Conservation (phyloP, 495 filamentous ascomycete species). For the Penicillium alfredii region DNA sequence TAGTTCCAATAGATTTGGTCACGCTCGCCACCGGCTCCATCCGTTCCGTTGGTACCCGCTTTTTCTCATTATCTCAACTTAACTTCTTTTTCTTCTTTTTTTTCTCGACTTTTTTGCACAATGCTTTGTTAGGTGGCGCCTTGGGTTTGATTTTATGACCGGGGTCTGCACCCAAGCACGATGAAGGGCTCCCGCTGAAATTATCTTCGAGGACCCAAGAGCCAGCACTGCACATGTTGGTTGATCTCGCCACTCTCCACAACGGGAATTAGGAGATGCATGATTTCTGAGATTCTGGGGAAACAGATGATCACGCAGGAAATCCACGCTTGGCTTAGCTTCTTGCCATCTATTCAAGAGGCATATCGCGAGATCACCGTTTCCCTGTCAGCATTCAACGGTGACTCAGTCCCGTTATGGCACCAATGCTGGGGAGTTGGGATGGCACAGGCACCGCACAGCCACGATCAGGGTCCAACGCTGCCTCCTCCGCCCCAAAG, state of each 20-base stretch:
- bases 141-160: too few species aligned
- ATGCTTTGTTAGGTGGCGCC: conserved; percentile 19
- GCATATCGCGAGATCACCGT: too few species aligned
- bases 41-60: conserved; percentile 26
- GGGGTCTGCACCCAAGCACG: too few species aligned
- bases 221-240: background rate
- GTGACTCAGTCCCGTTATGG: conserved; percentile 21
- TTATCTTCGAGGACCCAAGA: too few species aligned
- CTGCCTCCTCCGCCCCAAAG: conserved; percentile 12
- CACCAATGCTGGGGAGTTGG: conserved; percentile 32
- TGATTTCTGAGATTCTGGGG: too few species aligned
- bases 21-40: conserved; percentile 11
- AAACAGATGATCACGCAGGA: too few species aligned
- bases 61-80: too few species aligned
- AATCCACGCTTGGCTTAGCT: too few species aligned
- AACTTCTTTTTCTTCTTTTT: conserved; percentile 15
- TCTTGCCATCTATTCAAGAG: too few species aligned
- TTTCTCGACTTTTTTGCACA: conserved; percentile 8
- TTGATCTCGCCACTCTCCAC: conserved; percentile 5
- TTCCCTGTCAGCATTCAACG: too few species aligned
- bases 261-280: conserved; percentile 5
- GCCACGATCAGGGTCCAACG: conserved; percentile 1
- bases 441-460: conserved; percentile 6
- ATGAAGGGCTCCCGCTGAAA: too few species aligned
- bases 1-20: background rate